Evolutionary conservation across 495 filamentous ascomycete species (phyloP), one percentile per base, ranked within the genome.

Genomic region (Astrothelium macrocarpum): DNA sequence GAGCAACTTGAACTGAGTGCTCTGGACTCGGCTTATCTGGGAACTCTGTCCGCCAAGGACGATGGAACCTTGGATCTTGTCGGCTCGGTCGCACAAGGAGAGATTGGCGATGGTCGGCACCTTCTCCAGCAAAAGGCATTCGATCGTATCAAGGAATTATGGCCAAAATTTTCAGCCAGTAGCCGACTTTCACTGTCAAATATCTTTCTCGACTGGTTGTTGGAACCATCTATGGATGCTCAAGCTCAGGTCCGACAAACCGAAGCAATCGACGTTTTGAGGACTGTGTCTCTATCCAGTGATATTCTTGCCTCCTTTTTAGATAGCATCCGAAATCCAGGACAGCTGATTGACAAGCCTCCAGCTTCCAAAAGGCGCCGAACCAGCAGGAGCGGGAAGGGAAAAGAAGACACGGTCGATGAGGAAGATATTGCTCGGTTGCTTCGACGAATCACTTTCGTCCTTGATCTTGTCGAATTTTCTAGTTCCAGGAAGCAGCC

Each of bases 381-480:
- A 36, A 89, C 83, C 1, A 92, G 87, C 71, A 81, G 85, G 53
- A 82, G 80, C 1, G 87, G 88, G 61, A 79, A 75, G 66, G 67
- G 76, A 59, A 74, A 74, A 23, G 56, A 62, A 2, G 78, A 76
- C 32, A 67, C 75, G 18, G 76, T 74, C 58, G 74, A 80, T 66
- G 75, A 81, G 32, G 73, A 79, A 12, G 82, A 88, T 62, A 71
- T 90, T 25, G 80, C 80, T 64, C 78, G 80, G 43, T 78, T 83
- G 5, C 79, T 96, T 68, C 83, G 82, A 67, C 87, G 86, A 71
- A 81, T 89, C 61, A 96, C 90, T 2, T 85, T 96, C 66, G 87
- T 96, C n/a, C 78, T 96, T 2, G 90, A 97, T 71, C 76, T 97
- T 14, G 79, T 97, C 14, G 90, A 96, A 66, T 82, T 80, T 59